Base-by-base conservation (phyloP, 108 stramenopile species). In the Pseudonitzschia pungens region DNA sequence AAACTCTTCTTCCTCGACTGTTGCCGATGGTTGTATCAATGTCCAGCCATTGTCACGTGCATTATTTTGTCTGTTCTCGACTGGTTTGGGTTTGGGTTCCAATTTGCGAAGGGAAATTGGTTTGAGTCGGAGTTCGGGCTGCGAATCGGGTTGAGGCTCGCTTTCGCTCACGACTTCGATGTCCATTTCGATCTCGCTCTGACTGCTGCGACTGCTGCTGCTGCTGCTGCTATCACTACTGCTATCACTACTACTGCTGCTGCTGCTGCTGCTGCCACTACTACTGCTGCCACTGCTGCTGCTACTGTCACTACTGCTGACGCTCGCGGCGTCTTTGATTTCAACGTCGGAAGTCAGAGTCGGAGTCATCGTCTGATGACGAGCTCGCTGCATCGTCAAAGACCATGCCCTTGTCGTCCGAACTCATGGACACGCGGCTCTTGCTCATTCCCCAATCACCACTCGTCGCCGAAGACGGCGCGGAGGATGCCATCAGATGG, bases 301-400 rank as follows among this genome's bases (percentile, higher is more conserved):
- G 84, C 78, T 57, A 75, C 81, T 56, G 69, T 78, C 7, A 73
- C 81, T 16, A 27, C 66, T 58, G 81, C 84, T 43, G 42, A 6
- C 11, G 11, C 11, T 48, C 14, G 1, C 45, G 29, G 21, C 57
- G 29, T 58, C 57, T 3, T 27, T 14, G 14, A n/a, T n/a, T 6
- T 26, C 57, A 27, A 5, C 53, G 29, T 28, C n/a, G 29, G 14
- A 27, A 21, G n/a, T 58, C 57, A 27, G n/a, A 26, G 26, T 0
- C 8, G 15, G 26, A 27, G 14, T n/a, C 4, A 14, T 58, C 45
- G 18, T 18, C 1, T 2, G 16, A 48, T 12, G 45, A 48, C 18
- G 45, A 48, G 45, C 9, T 24, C 31, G 22, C 22, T 16, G 57
- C 57, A 8, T 32, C 31, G 57, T 58, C 57, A 12, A 24, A 58